Evolutionary conservation across 2,329 filamentous ascomycete genomes (phyloP).

Genomic region (Chaetomiaceae sp.): DNA sequence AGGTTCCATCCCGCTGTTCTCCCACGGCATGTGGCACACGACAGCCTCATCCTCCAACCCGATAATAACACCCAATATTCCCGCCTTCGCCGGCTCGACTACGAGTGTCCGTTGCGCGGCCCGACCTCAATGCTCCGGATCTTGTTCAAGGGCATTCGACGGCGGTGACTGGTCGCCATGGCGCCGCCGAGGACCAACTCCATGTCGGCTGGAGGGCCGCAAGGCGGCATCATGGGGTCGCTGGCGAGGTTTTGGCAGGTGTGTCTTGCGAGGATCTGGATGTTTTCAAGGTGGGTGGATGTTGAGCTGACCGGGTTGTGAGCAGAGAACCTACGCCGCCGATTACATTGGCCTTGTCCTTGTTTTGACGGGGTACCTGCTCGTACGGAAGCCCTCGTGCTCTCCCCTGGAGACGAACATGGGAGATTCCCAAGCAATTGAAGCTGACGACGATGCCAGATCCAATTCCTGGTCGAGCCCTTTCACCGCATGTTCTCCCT

Average conservation of each 20-base stretch:
- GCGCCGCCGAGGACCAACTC: conserved; percentile 30
- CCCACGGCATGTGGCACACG: not conserved
- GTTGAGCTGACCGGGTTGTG: conserved; percentile 12
- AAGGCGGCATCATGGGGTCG: conserved; percentile 28
- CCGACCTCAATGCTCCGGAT: conserved; percentile 35
- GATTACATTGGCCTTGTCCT: conserved; percentile 79
- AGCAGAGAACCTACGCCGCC: conserved; percentile 73
- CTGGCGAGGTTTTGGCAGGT: conserved; percentile 47
- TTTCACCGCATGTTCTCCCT: conserved; percentile 95
- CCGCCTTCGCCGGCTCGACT: not conserved
- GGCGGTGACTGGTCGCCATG: conserved; percentile 44
- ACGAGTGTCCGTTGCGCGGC: no score
- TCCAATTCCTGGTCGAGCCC: conserved; percentile 68
- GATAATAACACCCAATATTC: not conserved
- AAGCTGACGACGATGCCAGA: conserved; percentile 37
- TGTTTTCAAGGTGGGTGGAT: not conserved
- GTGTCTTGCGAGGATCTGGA: conserved; percentile 7
- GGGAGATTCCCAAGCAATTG: no score
- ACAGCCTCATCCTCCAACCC: not conserved
- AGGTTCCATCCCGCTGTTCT: no score
- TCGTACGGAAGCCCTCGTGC: conserved; percentile 41
- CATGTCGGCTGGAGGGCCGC: conserved; percentile 12
- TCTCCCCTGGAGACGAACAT: no score
- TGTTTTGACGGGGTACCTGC: conserved; percentile 63
- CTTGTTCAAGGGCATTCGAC: conserved; percentile 35